phyloP scores from a whole-genome alignment of 768 basidiomycete genomes.

The Pleurotus giganteus region DNA sequence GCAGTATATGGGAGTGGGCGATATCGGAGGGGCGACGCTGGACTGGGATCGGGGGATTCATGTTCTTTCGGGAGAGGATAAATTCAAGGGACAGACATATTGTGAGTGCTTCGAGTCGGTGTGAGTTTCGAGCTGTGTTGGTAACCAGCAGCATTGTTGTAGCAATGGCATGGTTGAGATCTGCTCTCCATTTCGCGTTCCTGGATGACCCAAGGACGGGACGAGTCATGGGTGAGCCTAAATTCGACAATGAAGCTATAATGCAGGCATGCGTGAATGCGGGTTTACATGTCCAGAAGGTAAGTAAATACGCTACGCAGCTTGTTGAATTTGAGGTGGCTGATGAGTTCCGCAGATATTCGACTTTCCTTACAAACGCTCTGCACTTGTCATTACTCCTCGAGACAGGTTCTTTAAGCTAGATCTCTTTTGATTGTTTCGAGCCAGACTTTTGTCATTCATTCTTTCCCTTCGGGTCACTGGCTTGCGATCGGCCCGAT shows the following conservation, averaged over 20 bases:
- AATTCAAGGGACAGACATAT: conserved; percentile 40
- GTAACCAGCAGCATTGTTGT: no score
- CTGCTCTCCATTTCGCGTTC: conserved; percentile 41
- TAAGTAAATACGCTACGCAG: conserved; percentile 12
- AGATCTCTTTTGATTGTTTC: conserved; percentile 23
- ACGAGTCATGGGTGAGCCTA: conserved; percentile 42
- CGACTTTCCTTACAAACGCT: conserved; percentile 36
- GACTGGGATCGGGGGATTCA: conserved; percentile 38
- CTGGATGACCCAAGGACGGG: conserved; percentile 40
- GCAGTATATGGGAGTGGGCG: conserved; percentile 24
- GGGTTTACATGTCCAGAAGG: conserved; percentile 24
- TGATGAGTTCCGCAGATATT: conserved; percentile 19
- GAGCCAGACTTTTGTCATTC: no score
- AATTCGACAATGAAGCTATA: conserved; percentile 25
- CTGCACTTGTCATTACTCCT: conserved; percentile 22
- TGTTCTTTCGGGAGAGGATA: conserved; percentile 44
- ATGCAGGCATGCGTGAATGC: conserved; percentile 18
- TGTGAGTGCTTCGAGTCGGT: conserved; percentile 27
- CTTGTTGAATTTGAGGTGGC: background rate
- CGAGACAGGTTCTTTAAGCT: conserved; percentile 32
- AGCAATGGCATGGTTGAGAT: conserved; percentile 34
- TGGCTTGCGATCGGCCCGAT: no score
- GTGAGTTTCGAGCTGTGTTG: background rate
- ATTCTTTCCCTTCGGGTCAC: no score
- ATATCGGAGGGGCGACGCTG: conserved; percentile 12